Percentiles rank a stretch among this genome's conserved stretches.
Evolutionary conservation across 192 early-diverging fungal species (phyloP).

Genomic region (Coemansia sp.): DNA sequence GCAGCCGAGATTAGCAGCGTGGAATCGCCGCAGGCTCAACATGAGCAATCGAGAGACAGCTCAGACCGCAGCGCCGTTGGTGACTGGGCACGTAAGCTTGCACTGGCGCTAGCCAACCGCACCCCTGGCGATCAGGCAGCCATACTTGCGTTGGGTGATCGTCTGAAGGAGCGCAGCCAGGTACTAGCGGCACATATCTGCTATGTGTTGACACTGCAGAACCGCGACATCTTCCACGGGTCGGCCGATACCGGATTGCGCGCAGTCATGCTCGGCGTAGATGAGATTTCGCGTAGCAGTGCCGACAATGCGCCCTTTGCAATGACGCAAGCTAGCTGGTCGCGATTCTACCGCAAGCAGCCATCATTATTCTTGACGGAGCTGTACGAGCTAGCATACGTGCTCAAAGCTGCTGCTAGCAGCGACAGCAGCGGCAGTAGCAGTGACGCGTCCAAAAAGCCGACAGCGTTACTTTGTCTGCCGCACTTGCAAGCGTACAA

Average conservation of each 20-base stretch:
- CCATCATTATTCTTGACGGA: constrained; percentile 73
- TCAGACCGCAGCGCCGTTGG: constrained; percentile 12
- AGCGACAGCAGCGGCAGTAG: constrained; percentile 35
- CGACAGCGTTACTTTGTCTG: constrained; percentile 42
- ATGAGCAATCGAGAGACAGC: not conserved
- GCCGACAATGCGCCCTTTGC: constrained; percentile 8
- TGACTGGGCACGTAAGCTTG: constrained; percentile 72
- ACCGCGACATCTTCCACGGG: constrained; percentile 52
- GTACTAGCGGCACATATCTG: constrained; percentile 74
- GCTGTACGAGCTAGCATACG: constrained; percentile 74
- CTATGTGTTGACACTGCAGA: constrained; percentile 62
- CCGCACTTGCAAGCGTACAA: constrained; percentile 92
- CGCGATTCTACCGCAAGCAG: constrained; percentile 55
- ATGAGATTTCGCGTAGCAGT: constrained; percentile 27
- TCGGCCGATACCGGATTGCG: constrained; percentile 61
- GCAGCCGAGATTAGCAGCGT: constrained; percentile 20
- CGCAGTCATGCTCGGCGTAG: constrained; percentile 65
- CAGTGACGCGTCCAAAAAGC: not conserved
- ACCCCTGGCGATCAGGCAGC: constrained; percentile 66
- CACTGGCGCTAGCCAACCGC: constrained; percentile 81
- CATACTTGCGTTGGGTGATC: constrained; percentile 76
- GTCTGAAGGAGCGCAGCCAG: constrained; percentile 55
- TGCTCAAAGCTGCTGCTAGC: constrained; percentile 43
- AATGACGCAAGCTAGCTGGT: constrained; percentile 12
- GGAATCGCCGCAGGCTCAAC: no score